Conservation (phyloP, 2,329 filamentous ascomycete genomes). For the Kalaharituber pfeilii region DNA sequence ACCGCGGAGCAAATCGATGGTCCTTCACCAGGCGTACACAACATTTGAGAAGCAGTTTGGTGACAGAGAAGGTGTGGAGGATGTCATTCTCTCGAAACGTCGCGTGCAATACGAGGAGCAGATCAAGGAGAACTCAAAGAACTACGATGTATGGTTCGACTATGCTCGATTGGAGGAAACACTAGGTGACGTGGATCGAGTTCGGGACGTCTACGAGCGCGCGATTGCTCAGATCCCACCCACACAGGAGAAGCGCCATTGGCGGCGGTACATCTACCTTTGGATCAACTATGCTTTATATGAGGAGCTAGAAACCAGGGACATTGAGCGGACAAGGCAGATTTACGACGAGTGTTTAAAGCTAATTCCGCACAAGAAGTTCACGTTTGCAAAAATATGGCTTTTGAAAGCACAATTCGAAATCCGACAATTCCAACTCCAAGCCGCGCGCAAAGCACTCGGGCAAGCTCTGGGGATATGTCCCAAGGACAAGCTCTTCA, state of each 20-base stretch:
- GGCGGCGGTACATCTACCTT: slow-evolving; percentile 91
- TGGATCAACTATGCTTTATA: slow-evolving; percentile 96
- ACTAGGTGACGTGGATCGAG: slow-evolving; percentile 61
- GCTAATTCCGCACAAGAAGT: slow-evolving; percentile 84
- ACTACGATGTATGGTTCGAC: slow-evolving; percentile 96
- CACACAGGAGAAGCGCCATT: slow-evolving; percentile 90
- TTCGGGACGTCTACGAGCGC: slow-evolving; percentile 85
- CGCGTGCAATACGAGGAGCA: slow-evolving; percentile 87
- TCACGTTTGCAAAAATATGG: slow-evolving; percentile 96
- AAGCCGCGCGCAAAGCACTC: slow-evolving; percentile 67
- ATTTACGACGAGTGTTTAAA: slow-evolving; percentile 81
- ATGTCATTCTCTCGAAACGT: slow-evolving; percentile 87
- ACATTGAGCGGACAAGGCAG: slow-evolving; percentile 61
- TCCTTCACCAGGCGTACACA: slow-evolving; percentile 83
- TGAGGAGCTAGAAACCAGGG: slow-evolving; percentile 75
- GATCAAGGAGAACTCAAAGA: slow-evolving; percentile 82
- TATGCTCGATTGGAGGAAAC: slow-evolving; percentile 81
- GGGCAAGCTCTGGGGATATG: slow-evolving; percentile 85
- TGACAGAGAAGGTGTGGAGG: slow-evolving; percentile 79
- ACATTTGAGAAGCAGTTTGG: slow-evolving; percentile 98
- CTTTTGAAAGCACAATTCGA: slow-evolving; percentile 86
- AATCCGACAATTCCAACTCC: slow-evolving; percentile 66
- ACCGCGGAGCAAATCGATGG: slow-evolving; percentile 66
- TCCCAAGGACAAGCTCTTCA: slow-evolving; percentile 89
- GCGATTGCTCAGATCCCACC: slow-evolving; percentile 91